phyloP scores from a whole-genome alignment of 2,329 filamentous ascomycete species.

The Aspergillus phoenicis region DNA sequence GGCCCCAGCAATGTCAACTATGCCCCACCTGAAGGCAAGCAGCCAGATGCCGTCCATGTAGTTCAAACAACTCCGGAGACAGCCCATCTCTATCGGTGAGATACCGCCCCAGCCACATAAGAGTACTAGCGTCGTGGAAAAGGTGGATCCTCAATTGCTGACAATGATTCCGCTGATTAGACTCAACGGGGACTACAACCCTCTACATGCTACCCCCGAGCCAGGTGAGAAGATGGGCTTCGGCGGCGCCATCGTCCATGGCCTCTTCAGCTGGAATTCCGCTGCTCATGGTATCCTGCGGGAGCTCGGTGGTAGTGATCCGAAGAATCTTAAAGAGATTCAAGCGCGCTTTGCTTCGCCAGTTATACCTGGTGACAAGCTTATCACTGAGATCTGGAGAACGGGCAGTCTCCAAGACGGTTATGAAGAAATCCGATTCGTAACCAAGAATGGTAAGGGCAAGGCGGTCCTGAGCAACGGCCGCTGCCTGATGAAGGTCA shows the following conservation, averaged over 20 bases:
- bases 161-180: conserved; percentile 44
- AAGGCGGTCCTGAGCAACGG: conserved; percentile 89
- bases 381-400: conserved; percentile 79
- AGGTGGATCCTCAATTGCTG: background rate
- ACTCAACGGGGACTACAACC: conserved; percentile 93
- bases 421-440: conserved; percentile 83
- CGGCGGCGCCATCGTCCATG: conserved; percentile 85
- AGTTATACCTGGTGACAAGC: conserved; percentile 79
- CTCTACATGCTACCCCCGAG: conserved; percentile 83
- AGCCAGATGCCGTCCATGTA: conserved; percentile 69
- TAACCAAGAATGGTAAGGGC: conserved; percentile 73
- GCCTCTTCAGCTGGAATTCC: conserved; percentile 84
- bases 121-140: background rate
- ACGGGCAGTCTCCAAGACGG: conserved; percentile 64
- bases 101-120: background rate
- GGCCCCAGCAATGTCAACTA: conserved; percentile 73
- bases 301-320: conserved; percentile 73
- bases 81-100: conserved; percentile 70
- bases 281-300: conserved; percentile 73
- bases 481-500: conserved; percentile 72
- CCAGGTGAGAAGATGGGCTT: conserved; percentile 89
- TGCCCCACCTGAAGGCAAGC: conserved; percentile 71
- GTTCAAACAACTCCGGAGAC: conserved; percentile 73
- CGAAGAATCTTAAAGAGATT: conserved; percentile 82
- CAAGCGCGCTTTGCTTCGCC: conserved; percentile 85